Evolutionary conservation across 169 alveolate species (phyloP).

Genomic region (Neospora caninum): DNA sequence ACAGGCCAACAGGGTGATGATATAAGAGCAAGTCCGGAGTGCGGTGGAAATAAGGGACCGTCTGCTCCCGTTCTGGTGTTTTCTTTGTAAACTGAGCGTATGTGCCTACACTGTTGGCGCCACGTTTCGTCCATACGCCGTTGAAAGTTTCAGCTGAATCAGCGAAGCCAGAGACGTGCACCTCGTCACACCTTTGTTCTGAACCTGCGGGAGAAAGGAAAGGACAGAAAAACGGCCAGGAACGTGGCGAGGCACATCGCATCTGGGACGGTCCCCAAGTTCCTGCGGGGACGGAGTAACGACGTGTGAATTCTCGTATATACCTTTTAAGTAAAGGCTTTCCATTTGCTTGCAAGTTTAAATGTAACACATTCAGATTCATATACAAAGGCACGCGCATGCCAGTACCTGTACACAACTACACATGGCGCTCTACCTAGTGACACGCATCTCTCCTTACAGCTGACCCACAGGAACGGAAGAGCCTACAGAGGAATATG

Average conservation of each 20-base stretch:
- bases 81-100: neutral
- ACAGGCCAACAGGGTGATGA: constrained; percentile 16
- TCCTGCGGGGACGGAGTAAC: neutral
- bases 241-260: too few relatives aligned
- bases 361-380: too few relatives aligned
- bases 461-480: too few relatives aligned
- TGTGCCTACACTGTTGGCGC: neutral
- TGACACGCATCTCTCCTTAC: too few relatives aligned
- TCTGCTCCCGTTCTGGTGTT: neutral
- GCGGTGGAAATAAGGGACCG: neutral
- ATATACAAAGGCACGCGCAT: too few relatives aligned
- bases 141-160: constrained; percentile 7
- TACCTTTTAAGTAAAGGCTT: neutral
- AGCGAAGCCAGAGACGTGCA: neutral
- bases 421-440: too few relatives aligned
- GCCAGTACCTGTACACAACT: too few relatives aligned
- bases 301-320: neutral
- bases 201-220: neutral
- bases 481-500: too few relatives aligned
- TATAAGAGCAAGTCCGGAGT: neutral
- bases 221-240: neutral
- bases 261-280: neutral
- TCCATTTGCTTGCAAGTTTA: too few relatives aligned
- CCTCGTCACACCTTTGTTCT: neutral
- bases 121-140: neutral